Percentiles rank a stretch among this genome's conserved stretches.
phyloP scores from a whole-genome alignment of 208 protist genomes.

The Trypanosoma congolense region DNA sequence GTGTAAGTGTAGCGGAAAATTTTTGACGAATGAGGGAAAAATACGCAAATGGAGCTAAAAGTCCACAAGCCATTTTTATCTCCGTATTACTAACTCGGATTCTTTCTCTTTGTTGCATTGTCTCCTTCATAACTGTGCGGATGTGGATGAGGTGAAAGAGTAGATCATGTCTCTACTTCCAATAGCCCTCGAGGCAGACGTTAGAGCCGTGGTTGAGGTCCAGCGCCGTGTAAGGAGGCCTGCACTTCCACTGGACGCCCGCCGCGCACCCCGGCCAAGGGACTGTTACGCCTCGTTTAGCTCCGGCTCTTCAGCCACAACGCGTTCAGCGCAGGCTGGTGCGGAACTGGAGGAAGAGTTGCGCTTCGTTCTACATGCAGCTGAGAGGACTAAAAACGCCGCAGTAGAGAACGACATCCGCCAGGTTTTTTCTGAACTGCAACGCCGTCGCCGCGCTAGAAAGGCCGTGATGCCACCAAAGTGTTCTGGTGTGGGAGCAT shows the following conservation, averaged over 20 bases:
- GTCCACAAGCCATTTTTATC: no score
- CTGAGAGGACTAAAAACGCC: conserved; percentile 1
- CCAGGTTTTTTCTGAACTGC: conserved; percentile 16
- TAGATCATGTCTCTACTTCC: not conserved
- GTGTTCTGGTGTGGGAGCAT: not conserved
- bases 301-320: no score
- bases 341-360: conserved; percentile 21
- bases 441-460: conserved; percentile 7
- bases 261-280: not conserved
- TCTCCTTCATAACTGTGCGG: no score
- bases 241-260: not conserved
- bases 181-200: not conserved
- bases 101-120: no score
- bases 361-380: conserved; percentile 14
- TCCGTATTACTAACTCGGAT: no score
- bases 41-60: no score
- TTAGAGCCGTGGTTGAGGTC: not conserved
- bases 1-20: no score
- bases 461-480: conserved; percentile 15
- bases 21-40: no score
- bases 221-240: not conserved
- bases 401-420: conserved; percentile 11
- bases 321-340: not conserved
- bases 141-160: no score
- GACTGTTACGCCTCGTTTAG: not conserved